Conservation (phyloP, 2,329 filamentous ascomycete genomes). For the Escovopsis sp. region DNA sequence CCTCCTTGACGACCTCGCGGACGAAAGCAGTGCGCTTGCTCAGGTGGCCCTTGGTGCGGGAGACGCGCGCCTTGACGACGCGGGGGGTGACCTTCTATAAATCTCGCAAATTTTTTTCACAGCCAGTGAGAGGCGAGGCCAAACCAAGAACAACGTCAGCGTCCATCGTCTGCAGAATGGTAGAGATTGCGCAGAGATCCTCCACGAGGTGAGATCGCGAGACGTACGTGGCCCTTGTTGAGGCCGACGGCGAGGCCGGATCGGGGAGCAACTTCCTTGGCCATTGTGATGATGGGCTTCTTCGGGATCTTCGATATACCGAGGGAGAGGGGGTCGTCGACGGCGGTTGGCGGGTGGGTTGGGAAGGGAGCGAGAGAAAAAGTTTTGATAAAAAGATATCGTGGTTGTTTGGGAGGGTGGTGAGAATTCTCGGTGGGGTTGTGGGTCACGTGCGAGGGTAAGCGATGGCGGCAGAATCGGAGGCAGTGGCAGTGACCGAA, state of each 20-base stretch:
- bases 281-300: constrained; percentile 34
- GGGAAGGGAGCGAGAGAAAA: constrained; percentile 4
- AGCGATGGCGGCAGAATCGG: neutral
- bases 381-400: constrained; percentile 9
- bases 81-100: constrained; percentile 70
- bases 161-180: constrained; percentile 44
- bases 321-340: constrained; percentile 13
- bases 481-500: too few relatives aligned
- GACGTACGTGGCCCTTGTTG: constrained; percentile 51
- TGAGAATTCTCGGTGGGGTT: constrained; percentile 6
- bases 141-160: constrained; percentile 29
- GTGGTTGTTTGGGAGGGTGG: constrained; percentile 5
- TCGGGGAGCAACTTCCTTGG: constrained; percentile 42
- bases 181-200: constrained; percentile 42
- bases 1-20: constrained; percentile 94
- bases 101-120: constrained; percentile 12
- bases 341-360: constrained; percentile 1
- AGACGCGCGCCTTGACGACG: constrained; percentile 63
- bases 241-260: constrained; percentile 46
- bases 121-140: neutral
- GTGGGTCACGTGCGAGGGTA: constrained; percentile 20
- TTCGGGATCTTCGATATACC: constrained; percentile 8
- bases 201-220: constrained; percentile 57
- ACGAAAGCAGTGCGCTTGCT: constrained; percentile 97
- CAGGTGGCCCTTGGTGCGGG: constrained; percentile 83